These are phyloP conservation scores for Rhizopus delemar DNA, from an alignment of 371 early-diverging fungal species.

Conservation along the genomic window DNA sequence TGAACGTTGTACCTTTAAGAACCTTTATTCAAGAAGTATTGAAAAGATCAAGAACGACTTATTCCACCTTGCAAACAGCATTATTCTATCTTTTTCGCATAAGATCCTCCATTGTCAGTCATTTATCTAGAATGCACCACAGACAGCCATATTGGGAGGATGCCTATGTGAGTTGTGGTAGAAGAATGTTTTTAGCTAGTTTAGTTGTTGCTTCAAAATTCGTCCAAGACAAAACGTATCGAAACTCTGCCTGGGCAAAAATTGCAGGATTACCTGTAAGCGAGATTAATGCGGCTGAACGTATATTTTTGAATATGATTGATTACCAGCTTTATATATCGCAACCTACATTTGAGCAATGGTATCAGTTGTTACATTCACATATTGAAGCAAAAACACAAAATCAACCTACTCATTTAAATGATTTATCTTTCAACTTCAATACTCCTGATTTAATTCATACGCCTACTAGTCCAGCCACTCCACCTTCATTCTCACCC, in stretches of 20 bases:
- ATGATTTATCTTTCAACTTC: conserved; percentile 21
- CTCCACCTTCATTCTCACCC: conserved; percentile 5
- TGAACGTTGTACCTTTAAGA: conserved; percentile 54
- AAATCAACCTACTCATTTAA: conserved; percentile 15
- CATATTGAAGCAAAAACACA: conserved; percentile 42
- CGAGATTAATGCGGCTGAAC: conserved; percentile 75
- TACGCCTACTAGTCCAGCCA: neutral
- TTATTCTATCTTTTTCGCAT: conserved; percentile 68
- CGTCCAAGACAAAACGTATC: conserved; percentile 72
- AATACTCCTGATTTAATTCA: conserved; percentile 3
- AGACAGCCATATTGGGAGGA: conserved; percentile 27
- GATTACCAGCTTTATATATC: conserved; percentile 71
- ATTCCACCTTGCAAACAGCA: conserved; percentile 75
- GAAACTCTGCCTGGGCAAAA: conserved; percentile 79
- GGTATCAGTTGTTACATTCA: conserved; percentile 62
- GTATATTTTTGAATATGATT: conserved; percentile 66
- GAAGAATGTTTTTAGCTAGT: conserved; percentile 73
- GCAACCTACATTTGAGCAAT: conserved; percentile 62
- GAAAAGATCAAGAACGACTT: conserved; percentile 73
- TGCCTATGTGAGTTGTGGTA: conserved; percentile 65
- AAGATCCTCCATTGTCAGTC: conserved; percentile 30
- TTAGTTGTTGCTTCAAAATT: conserved; percentile 74
- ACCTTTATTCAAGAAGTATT: conserved; percentile 77
- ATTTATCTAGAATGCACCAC: conserved; percentile 23
- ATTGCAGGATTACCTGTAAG: conserved; percentile 68